A percentile compares a stretch with the other conserved stretches of the same genome.
Evolutionary conservation across 768 basidiomycete genomes (phyloP).

Genomic region (Russula virescens): DNA sequence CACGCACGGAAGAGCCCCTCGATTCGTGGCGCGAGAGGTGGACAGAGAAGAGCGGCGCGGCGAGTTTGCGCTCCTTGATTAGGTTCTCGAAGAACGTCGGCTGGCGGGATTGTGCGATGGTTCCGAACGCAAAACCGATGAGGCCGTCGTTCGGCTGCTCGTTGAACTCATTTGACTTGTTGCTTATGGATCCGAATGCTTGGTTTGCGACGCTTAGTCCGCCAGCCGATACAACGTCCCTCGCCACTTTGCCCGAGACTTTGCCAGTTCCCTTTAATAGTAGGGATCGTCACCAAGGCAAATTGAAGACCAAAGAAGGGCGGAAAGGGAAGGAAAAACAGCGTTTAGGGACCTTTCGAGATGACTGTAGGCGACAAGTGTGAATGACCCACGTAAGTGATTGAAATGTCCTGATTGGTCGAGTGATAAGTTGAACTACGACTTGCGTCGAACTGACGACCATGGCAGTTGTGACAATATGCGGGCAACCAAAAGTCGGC

Average conservation of each 20-base stretch:
- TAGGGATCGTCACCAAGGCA: no score
- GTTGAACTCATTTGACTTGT: constrained; percentile 46
- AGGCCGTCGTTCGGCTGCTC: constrained; percentile 50
- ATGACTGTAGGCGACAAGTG: neutral
- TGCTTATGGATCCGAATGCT: constrained; percentile 49
- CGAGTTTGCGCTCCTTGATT: constrained; percentile 37
- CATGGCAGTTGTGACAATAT: constrained; percentile 36
- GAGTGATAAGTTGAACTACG: constrained; percentile 40
- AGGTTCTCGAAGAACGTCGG: constrained; percentile 65
- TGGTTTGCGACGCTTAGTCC: constrained; percentile 42
- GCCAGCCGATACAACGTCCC: constrained; percentile 48
- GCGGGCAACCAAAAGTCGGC: constrained; percentile 57
- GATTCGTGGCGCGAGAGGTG: constrained; percentile 41
- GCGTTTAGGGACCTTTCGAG: neutral
- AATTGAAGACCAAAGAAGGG: no score
- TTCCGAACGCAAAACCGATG: constrained; percentile 56
- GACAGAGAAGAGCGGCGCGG: constrained; percentile 51
- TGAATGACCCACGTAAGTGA: constrained; percentile 41
- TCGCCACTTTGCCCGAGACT: constrained; percentile 44
- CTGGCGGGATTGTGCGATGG: constrained; percentile 41
- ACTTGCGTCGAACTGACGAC: constrained; percentile 35
- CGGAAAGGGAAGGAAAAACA: neutral
- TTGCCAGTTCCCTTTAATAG: constrained; percentile 44
- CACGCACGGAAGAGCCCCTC: constrained; percentile 45
- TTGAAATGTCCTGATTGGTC: constrained; percentile 31